phyloP scores from a whole-genome alignment of 2,329 filamentous ascomycete genomes.

The Pseudogymnoascus sp. region DNA sequence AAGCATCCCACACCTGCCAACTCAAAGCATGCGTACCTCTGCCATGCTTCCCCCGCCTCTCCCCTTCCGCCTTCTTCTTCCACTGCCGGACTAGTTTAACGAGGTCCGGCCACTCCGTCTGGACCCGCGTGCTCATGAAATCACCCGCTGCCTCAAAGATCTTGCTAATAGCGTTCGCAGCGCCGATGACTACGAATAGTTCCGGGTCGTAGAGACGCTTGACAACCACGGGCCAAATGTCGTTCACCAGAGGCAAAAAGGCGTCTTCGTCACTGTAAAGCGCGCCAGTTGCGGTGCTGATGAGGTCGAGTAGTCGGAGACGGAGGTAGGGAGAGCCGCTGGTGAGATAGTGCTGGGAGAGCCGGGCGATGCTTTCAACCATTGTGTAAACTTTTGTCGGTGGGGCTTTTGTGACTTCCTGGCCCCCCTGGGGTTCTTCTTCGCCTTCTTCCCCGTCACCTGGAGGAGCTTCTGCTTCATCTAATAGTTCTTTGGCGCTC shows the following conservation, averaged over 20 bases:
- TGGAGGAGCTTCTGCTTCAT: slow-evolving; percentile 23
- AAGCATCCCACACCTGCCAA: slow-evolving; percentile 55
- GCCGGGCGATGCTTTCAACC: slow-evolving; percentile 68
- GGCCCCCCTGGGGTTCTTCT: slow-evolving; percentile 29
- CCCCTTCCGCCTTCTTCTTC: slow-evolving; percentile 34
- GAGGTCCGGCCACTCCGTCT: slow-evolving; percentile 59
- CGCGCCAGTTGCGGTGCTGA: slow-evolving; percentile 62
- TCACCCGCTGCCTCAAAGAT: slow-evolving; percentile 68
- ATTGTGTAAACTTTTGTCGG: slow-evolving; percentile 74
- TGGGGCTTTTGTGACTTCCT: slow-evolving; percentile 49
- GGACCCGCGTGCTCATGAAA: slow-evolving; percentile 70
- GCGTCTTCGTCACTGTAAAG: slow-evolving; percentile 70
- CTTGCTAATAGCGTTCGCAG: slow-evolving; percentile 58
- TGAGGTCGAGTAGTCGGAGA: slow-evolving; percentile 66
- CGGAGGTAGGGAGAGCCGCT: slow-evolving; percentile 74
- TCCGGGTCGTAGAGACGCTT: slow-evolving; percentile 59
- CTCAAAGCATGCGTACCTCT: slow-evolving; percentile 54
- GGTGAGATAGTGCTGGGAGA: slow-evolving; percentile 86
- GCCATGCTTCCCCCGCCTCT: slow-evolving; percentile 28
- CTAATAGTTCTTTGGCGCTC: slow-evolving; percentile 30
- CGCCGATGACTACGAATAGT: slow-evolving; percentile 59
- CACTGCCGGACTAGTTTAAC: slow-evolving; percentile 41
- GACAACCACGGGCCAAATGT: slow-evolving; percentile 77
- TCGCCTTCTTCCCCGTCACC: slow-evolving; percentile 29
- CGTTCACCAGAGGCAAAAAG: slow-evolving; percentile 83